phyloP scores from a whole-genome alignment of 1,284 basidiomycete genomes.

The Ganoderma sinense region DNA sequence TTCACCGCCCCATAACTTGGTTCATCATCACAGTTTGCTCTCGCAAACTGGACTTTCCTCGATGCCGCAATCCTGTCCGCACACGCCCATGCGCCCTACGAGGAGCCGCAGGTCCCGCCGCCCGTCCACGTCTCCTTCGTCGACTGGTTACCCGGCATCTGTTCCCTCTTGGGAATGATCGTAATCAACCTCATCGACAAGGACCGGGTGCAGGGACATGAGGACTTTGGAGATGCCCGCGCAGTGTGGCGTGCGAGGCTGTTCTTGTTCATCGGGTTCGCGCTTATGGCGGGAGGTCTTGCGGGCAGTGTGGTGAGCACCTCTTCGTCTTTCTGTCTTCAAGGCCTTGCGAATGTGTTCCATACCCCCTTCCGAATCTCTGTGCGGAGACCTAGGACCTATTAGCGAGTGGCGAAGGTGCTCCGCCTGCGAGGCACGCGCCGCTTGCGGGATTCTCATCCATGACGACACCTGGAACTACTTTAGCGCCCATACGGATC shows the following conservation, averaged over 20 bases:
- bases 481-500: neutral
- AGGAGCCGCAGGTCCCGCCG: slow-evolving; percentile 72
- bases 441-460: neutral
- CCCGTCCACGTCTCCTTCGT: slow-evolving; percentile 91
- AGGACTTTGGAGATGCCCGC: slow-evolving; percentile 78
- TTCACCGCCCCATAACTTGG: neutral
- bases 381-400: neutral
- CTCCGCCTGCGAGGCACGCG: neutral
- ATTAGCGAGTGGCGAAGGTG: neutral
- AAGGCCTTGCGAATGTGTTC: neutral
- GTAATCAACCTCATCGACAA: slow-evolving; percentile 97
- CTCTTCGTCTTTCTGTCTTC: neutral
- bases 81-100: slow-evolving; percentile 77
- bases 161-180: slow-evolving; percentile 93
- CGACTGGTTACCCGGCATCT: slow-evolving; percentile 96
- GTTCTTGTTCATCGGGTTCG: slow-evolving; percentile 94
- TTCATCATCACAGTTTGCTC: slow-evolving; percentile 74
- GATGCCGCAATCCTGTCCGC: slow-evolving; percentile 92
- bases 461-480: neutral
- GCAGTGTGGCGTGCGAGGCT: slow-evolving; percentile 70
- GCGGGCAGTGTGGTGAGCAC: slow-evolving; percentile 50
- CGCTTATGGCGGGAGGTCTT: slow-evolving; percentile 85
- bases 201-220: slow-evolving; percentile 86
- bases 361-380: neutral
- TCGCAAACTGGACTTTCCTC: slow-evolving; percentile 96